phyloP scores from a whole-genome alignment of 75 land plant species.

The Sequoiadendron giganteum region DNA sequence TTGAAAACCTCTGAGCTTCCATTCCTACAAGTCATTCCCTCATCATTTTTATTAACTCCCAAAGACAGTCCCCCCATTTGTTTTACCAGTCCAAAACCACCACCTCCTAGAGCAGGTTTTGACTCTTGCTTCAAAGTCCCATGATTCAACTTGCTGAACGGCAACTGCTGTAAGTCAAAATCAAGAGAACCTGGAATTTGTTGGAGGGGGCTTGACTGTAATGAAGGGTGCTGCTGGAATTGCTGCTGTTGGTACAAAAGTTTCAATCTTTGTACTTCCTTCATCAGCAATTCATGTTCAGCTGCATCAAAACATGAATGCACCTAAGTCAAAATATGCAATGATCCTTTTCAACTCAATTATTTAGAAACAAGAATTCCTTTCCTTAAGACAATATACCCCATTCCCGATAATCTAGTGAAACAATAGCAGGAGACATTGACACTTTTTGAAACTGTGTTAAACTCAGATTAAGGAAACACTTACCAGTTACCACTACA shows the following conservation, averaged over 20 bases:
- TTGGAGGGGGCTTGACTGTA: background rate
- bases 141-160: constrained; percentile 9
- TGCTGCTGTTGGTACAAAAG: constrained; percentile 12
- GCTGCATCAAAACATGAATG: background rate
- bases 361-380: background rate
- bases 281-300: constrained; percentile 14
- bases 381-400: background rate
- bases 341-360: background rate
- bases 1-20: constrained; percentile 13
- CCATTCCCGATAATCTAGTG: background rate
- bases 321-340: background rate
- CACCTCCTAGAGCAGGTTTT: background rate
- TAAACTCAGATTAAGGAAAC: background rate
- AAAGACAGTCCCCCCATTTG: constrained; percentile 1
- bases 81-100: background rate
- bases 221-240: constrained; percentile 14
- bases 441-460: background rate
- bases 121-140: constrained; percentile 6
- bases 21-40: constrained; percentile 6
- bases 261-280: constrained; percentile 12
- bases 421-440: background rate
- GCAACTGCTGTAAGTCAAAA: constrained; percentile 11
- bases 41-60: background rate
- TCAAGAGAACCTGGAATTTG: constrained; percentile 5
- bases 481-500: background rate